Evolutionary conservation across 306 rosid species (phyloP), one percentile per base, ranked within the genome.

Genomic region (Adenanthera pavonina): DNA sequence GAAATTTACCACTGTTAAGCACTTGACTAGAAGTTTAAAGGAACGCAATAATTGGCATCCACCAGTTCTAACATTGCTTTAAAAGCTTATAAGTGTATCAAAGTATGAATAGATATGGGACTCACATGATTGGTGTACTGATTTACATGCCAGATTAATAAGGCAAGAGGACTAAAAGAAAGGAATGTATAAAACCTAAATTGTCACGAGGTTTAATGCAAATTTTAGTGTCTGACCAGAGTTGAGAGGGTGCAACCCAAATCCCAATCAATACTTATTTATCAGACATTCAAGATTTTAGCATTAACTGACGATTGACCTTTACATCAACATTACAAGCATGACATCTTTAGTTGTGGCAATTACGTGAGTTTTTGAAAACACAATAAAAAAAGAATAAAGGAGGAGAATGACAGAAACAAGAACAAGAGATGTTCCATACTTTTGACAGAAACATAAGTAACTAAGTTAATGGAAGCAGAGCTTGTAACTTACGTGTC

Each of bases 401-500:
- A 53, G 33, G 38, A 8, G 25, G 70, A 33, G 54, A 17, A n/a
- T 10, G 30, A 48, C 49, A 46, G 67, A 69, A 76, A 59, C 53
- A 51, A 47, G 56, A 38, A 59, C 53, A 51, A 47, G 56, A 38
- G 41, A 61, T 54, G 56, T 57, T 64, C 16, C 7, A 51, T 19
- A 54, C 40, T 19, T n/a, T 6, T 25, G 8, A 66, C 14, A 74
- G 8, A 60, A 60, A 61, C 47, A 72, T 7, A 14, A 53, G 47
- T 11, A n/a, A 82, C 54, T 20, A 38, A 53, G 34, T 44, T 8
- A 64, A 79, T 36, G 62, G 68, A 74, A 83, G 43, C 6, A 67
- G 8, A 75, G 76, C 69, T 30, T 34, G 72, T 10, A 41, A 90
- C 98, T 85, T 84, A 95, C 99, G 97, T 93, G 86, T 95, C 99